A percentile compares a stretch with the other conserved stretches of the same genome.
Conservation (phyloP, 352 stramenopile species). For the Pythium aphanidermatum region DNA sequence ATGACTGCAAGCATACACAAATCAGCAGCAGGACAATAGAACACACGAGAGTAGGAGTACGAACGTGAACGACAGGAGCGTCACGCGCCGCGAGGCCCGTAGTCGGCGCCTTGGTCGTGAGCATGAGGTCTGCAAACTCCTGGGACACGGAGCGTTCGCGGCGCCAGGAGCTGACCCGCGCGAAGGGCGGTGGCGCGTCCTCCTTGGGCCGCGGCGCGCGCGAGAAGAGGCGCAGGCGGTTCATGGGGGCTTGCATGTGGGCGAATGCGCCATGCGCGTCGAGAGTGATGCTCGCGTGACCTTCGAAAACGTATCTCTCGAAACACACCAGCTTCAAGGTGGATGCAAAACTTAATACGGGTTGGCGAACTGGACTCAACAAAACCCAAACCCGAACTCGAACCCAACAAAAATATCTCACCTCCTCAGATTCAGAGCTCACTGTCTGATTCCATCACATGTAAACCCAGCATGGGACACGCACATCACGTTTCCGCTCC, state of each 20-base stretch:
- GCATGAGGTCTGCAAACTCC: conserved; percentile 48
- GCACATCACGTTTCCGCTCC: background rate
- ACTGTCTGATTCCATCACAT: conserved; percentile 3
- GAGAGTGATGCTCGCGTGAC: background rate
- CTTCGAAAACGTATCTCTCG: conserved; percentile 19
- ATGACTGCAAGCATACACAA: conserved; percentile 29
- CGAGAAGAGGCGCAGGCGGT: conserved; percentile 13
- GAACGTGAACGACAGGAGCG: conserved; percentile 9
- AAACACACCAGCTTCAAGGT: conserved; percentile 27
- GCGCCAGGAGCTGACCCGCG: conserved; percentile 59
- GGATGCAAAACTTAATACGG: conserved; percentile 6
- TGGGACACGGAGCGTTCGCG: conserved; percentile 56
- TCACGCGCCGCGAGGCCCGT: background rate
- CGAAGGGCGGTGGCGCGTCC: conserved; percentile 51
- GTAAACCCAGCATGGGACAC: no score
- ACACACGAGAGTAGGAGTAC: background rate
- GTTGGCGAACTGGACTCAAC: background rate
- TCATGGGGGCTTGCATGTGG: conserved; percentile 3
- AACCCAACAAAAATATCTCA: background rate
- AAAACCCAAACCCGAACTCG: conserved; percentile 2
- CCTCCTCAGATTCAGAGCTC: conserved; percentile 13
- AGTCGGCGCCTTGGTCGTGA: conserved; percentile 22
- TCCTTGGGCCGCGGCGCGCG: conserved; percentile 27
- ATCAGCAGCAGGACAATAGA: background rate
- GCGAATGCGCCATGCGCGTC: conserved; percentile 9